Percentiles rank a stretch among this genome's conserved stretches.
phyloP scores from a whole-genome alignment of 2,329 filamentous ascomycete species.

The Gyromitra esculenta region DNA sequence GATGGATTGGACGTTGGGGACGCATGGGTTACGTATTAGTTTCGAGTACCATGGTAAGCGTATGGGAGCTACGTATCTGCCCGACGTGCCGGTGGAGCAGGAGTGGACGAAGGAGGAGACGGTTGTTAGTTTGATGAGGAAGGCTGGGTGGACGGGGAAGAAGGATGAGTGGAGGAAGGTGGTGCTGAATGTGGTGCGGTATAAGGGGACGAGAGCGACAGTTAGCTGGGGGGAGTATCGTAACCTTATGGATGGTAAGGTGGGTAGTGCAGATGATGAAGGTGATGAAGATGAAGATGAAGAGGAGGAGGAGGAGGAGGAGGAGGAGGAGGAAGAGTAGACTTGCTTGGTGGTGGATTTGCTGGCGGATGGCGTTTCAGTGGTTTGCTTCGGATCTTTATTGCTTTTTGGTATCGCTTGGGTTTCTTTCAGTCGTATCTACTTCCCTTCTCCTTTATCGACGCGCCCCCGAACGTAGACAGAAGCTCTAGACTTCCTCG shows the following conservation, averaged over 20 bases:
- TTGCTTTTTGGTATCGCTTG: not conserved
- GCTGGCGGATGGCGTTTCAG: conserved; percentile 3
- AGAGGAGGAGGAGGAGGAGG: conserved; percentile 20
- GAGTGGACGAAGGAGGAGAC: conserved; percentile 96
- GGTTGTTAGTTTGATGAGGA: conserved; percentile 86
- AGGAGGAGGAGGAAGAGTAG: conserved; percentile 11
- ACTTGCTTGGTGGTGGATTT: not conserved
- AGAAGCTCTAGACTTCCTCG: conserved; percentile 39
- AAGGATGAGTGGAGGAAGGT: conserved; percentile 78
- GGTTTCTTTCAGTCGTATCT: not conserved
- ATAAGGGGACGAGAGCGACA: conserved; percentile 82
- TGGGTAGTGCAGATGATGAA: conserved; percentile 53
- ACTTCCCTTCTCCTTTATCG: conserved; percentile 4
- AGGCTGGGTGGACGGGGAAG: conserved; percentile 86
- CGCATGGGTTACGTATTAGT: conserved; percentile 85
- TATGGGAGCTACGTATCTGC: conserved; percentile 88
- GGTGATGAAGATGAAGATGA: conserved; percentile 54
- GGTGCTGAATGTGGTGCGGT: conserved; percentile 78
- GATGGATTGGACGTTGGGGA: conserved; percentile 86
- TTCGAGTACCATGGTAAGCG: conserved; percentile 78
- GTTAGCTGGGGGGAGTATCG: conserved; percentile 78
- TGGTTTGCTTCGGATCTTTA: conserved; percentile 11
- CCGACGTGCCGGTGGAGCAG: conserved; percentile 89
- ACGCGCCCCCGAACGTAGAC: conserved; percentile 33
- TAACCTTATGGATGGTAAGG: conserved; percentile 71